Base-by-base conservation (phyloP, 306 rosid species). In the Vachellia collinsii region DNA sequence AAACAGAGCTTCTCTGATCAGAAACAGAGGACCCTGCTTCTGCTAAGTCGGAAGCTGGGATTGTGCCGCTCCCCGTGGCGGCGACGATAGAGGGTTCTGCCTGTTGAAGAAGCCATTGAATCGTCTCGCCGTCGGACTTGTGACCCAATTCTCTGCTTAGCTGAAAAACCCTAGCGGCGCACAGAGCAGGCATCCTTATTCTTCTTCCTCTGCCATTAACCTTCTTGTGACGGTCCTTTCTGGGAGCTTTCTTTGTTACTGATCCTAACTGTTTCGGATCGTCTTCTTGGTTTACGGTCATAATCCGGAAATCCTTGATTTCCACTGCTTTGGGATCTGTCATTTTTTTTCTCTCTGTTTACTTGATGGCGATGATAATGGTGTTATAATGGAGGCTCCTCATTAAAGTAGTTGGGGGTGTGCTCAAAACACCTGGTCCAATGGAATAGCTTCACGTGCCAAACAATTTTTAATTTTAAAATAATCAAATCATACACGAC, bases 161-260 rank as follows among this genome's bases (percentile, higher is more conserved):
- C 51, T 88, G 91, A 62, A 88, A 88, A 39, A 88, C 91, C 22
- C 91, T 86, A 20, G 91, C 91, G 1, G 91, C 89, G 20, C 91
- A 88, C 3, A 88, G 87, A 36, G 91, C 89, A 2, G 91, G 91
- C 91, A 88, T 88, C 72, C 91, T 80, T 70, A 88, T 88, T 72
- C 91, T 83, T 51, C 89, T 80, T 3, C 91, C 91, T 63, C 91
- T 77, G 14, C 91, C 92, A n/a, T 86, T 89, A 7, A 88, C 92
- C 29, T 88, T 88, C 50, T 88, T 88, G 80, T 88, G 92, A 29
- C 92, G 79, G 62, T 88, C 92, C 51, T 88, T 88, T 77, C 74
- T 88, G 58, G 88, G 83, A 84, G 59, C 80, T 53, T 86, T 78
- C 78, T 86, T 86, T 16, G 89, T 88, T 8, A 8, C 11, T 23